phyloP scores from a whole-genome alignment of 129 eudicot genomes.

The Centella asiatica region DNA sequence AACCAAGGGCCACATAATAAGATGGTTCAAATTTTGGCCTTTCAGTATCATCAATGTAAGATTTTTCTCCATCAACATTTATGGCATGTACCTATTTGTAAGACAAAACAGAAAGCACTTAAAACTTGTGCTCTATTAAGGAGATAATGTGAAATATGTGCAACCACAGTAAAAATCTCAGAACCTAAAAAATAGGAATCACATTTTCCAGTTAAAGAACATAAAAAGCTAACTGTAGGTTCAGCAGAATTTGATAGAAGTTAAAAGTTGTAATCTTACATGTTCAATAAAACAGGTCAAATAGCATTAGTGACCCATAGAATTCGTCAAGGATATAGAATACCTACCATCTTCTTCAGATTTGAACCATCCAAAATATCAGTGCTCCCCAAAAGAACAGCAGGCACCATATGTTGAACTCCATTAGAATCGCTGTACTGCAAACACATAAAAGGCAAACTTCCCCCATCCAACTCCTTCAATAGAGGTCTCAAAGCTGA shows the following conservation, averaged over 20 bases:
- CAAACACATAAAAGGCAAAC: constrained; percentile 71
- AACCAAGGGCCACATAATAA: constrained; percentile 91
- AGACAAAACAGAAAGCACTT: constrained; percentile 12
- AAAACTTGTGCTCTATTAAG: neutral
- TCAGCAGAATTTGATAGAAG: neutral
- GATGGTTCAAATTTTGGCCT: constrained; percentile 40
- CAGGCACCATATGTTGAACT: constrained; percentile 58
- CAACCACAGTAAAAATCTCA: constrained; percentile 2
- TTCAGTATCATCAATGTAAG: constrained; percentile 21
- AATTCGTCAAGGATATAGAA: neutral
- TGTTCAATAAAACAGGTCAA: neutral
- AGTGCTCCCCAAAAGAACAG: constrained; percentile 74
- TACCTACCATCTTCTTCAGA: constrained; percentile 54
- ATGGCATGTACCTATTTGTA: constrained; percentile 47
- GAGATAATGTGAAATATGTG: constrained; percentile 5
- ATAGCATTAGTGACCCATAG: neutral
- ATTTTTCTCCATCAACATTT: constrained; percentile 24
- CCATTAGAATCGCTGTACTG: constrained; percentile 65
- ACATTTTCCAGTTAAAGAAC: neutral
- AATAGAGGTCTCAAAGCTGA: constrained; percentile 62
- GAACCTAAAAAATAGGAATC: too few species aligned
- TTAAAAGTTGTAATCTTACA: neutral
- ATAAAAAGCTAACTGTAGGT: neutral
- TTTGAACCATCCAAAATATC: constrained; percentile 49
- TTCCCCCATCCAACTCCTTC: constrained; percentile 47